These are phyloP conservation scores for Cardamine resedifolia DNA, from an alignment of 345 rosid species.

Conservation along the genomic window DNA sequence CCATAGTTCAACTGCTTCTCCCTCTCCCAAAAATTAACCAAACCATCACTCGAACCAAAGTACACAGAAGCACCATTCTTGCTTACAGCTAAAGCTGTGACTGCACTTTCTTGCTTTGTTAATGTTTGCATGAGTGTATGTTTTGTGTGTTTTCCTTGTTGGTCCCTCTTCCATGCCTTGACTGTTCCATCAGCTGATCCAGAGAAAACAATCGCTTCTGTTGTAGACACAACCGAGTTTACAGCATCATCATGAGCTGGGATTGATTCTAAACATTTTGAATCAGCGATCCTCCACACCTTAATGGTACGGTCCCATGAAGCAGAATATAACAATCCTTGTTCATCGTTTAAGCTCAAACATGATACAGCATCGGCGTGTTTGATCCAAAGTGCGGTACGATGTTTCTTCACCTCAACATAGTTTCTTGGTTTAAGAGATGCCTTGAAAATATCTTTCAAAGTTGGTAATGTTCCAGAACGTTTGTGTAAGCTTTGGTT, in stretches of 20 bases:
- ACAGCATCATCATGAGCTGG: conserved; percentile 94
- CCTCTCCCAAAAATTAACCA: conserved; percentile 84
- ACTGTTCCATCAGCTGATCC: conserved; percentile 97
- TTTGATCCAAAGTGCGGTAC: conserved; percentile 84
- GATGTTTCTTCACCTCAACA: conserved; percentile 66
- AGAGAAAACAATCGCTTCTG: conserved; percentile 61
- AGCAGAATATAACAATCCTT: conserved; percentile 73
- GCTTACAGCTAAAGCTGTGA: conserved; percentile 71
- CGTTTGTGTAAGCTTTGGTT: conserved; percentile 67
- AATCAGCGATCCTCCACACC: conserved; percentile 89
- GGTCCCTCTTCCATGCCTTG: conserved; percentile 79
- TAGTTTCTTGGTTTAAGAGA: conserved; percentile 85
- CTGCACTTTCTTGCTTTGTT: conserved; percentile 85
- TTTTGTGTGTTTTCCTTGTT: conserved; percentile 51
- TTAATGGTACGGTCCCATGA: conserved; percentile 94
- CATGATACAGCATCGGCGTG: conserved; percentile 90
- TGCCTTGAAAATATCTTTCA: conserved; percentile 83
- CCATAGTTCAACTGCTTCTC: conserved; percentile 68
- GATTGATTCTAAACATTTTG: conserved; percentile 81
- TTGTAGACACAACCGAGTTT: conserved; percentile 61
- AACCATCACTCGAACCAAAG: conserved; percentile 89
- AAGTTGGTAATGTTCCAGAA: conserved; percentile 74
- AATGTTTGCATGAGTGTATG: conserved; percentile 58
- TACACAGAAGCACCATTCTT: conserved; percentile 51
- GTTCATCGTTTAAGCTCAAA: conserved; percentile 65